Evolutionary conservation across 2,329 filamentous ascomycete species (phyloP).

Genomic region (Alternaria postmessia): DNA sequence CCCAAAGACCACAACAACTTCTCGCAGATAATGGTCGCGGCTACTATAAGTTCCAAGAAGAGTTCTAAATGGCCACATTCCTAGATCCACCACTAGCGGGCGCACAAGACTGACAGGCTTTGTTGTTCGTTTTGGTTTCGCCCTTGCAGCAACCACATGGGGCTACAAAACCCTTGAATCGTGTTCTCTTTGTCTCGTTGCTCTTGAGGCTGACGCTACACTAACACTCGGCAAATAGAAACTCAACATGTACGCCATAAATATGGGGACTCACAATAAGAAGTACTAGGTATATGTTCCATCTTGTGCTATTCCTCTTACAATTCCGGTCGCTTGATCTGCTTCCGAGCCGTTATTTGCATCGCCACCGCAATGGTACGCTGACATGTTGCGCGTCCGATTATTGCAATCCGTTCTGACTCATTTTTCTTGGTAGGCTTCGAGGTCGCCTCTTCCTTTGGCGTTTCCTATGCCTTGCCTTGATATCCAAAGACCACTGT

Average conservation of each 20-base stretch:
- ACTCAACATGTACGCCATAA: constrained; percentile 13
- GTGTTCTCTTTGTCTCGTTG: constrained; percentile 13
- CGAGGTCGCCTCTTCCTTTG: background rate
- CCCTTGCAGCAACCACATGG: background rate
- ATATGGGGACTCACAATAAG: constrained; percentile 6
- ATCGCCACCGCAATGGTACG: constrained; percentile 8
- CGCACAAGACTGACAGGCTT: constrained; percentile 10
- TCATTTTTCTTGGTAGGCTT: constrained; percentile 10
- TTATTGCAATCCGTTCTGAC: constrained; percentile 1
- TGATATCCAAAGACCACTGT: background rate
- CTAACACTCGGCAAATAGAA: constrained; percentile 14
- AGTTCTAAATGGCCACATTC: background rate
- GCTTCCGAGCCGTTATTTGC: constrained; percentile 12
- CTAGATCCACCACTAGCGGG: background rate
- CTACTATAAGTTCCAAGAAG: background rate
- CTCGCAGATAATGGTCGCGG: background rate
- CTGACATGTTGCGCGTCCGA: background rate
- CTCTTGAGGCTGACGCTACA: constrained; percentile 6
- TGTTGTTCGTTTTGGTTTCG: constrained; percentile 11
- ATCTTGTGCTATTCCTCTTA: constrained; percentile 12
- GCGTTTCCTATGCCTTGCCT: background rate
- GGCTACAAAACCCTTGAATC: background rate
- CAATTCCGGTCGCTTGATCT: background rate
- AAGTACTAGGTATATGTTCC: constrained; percentile 11
- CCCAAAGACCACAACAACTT: background rate